Conservation (phyloP, 2,329 filamentous ascomycete genomes). For the Alternaria brassicicola region DNA sequence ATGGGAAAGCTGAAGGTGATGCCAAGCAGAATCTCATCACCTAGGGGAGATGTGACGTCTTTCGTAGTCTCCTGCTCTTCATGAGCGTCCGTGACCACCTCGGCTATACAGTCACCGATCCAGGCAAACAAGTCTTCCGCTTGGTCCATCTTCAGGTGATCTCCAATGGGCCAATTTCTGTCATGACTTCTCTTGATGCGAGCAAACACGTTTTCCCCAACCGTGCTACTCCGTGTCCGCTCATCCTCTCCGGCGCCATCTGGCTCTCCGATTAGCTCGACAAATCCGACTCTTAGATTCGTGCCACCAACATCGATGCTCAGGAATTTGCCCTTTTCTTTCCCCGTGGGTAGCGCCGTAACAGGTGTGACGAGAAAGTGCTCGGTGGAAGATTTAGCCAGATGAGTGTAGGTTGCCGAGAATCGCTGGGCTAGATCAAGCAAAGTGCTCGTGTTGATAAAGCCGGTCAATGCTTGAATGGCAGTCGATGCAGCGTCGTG, state of each 20-base stretch:
- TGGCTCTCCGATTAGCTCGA: constrained; percentile 63
- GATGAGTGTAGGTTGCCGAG: constrained; percentile 43
- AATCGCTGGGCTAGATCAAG: constrained; percentile 45
- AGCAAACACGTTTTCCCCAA: constrained; percentile 25
- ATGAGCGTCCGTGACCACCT: constrained; percentile 69
- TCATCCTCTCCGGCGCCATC: constrained; percentile 28
- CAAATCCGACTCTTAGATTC: constrained; percentile 71
- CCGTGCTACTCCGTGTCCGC: constrained; percentile 22
- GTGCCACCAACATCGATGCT: constrained; percentile 65
- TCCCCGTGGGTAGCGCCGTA: constrained; percentile 55
- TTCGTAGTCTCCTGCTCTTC: constrained; percentile 34
- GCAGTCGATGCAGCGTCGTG: constrained; percentile 16
- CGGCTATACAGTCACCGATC: constrained; percentile 78
- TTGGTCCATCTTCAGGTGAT: constrained; percentile 75
- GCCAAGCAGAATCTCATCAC: constrained; percentile 64
- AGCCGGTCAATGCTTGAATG: constrained; percentile 42
- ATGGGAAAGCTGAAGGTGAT: constrained; percentile 76
- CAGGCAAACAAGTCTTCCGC: constrained; percentile 78
- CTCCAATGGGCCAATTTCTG: constrained; percentile 74
- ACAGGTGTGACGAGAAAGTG: constrained; percentile 51
- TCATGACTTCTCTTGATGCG: constrained; percentile 67
- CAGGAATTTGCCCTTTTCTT: constrained; percentile 67
- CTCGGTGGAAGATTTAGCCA: constrained; percentile 45
- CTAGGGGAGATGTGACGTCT: constrained; percentile 37
- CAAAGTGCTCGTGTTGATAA: constrained; percentile 39